Conservation (phyloP, 1,284 basidiomycete species). For the Fomitopsis pinicola region DNA sequence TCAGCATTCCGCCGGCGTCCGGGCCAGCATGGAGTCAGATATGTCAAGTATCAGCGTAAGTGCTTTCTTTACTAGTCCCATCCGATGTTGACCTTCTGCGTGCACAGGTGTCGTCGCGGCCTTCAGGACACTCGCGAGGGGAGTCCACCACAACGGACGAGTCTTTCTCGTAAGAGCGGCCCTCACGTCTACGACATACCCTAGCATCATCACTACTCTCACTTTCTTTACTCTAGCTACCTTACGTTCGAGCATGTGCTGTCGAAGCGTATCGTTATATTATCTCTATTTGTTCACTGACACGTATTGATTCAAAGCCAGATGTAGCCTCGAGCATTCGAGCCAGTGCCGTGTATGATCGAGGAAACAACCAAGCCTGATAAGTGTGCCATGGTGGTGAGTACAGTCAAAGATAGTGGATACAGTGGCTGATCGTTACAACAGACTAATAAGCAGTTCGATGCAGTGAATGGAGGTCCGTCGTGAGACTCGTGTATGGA, state of each 20-base stretch:
- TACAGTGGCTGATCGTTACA: neutral
- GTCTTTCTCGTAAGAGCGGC: neutral
- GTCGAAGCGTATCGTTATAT: neutral
- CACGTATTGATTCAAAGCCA: neutral
- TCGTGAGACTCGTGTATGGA: neutral
- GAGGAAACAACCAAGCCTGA: neutral
- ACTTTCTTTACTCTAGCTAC: neutral
- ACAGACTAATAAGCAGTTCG: neutral
- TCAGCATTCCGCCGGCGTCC: conserved; percentile 14
- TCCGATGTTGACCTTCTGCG: neutral
- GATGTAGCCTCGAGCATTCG: neutral
- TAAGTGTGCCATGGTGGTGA: neutral
- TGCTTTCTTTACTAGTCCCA: conserved; percentile 2
- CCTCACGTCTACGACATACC: neutral
- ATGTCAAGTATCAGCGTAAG: conserved; percentile 14
- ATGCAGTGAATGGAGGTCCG: neutral
- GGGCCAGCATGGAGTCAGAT: conserved; percentile 21
- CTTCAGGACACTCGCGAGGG: neutral
- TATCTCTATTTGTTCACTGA: neutral
- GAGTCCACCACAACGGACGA: neutral
- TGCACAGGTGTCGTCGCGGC: neutral
- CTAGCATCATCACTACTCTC: neutral
- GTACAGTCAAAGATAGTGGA: neutral
- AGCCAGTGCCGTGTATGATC: neutral
- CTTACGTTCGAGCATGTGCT: neutral